Evolutionary conservation across 257 asterid species (phyloP).

Genomic region (Solanum stenotomum): DNA sequence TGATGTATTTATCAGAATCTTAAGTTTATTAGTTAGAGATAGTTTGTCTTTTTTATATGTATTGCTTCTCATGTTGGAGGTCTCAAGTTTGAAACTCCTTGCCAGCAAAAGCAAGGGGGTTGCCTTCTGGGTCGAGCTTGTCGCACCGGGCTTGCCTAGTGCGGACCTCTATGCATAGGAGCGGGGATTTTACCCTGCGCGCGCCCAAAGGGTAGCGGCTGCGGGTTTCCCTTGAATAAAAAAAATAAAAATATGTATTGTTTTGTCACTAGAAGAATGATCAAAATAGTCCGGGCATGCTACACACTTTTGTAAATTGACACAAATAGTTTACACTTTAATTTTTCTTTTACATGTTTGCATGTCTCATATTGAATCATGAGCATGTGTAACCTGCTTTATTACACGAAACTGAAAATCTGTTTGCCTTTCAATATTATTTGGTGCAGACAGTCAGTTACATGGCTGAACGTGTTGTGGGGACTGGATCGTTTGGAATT

Average conservation of each 20-base stretch:
- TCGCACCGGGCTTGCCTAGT: not conserved
- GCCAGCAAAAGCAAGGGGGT: not conserved
- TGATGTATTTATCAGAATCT: not conserved
- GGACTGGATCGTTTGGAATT: slow-evolving; percentile 49
- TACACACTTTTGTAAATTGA: not conserved
- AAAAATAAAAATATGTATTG: not conserved
- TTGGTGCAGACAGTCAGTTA: slow-evolving; percentile 43
- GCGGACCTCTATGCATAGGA: not conserved
- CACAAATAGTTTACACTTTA: not conserved
- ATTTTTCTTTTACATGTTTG: not conserved
- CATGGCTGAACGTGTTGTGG: slow-evolving; percentile 58
- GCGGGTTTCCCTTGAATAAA: not conserved
- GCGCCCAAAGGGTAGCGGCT: not conserved
- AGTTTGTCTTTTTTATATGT: not conserved
- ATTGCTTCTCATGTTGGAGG: not conserved
- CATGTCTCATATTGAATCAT: not conserved
- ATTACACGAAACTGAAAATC: not conserved
- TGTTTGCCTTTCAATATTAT: not conserved
- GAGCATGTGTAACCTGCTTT: not conserved
- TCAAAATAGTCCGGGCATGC: not conserved
- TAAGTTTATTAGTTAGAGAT: not conserved
- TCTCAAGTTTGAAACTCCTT: not conserved
- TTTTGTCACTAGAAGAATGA: not conserved
- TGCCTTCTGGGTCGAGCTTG: not conserved
- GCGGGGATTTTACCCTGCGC: not conserved